Evolutionary conservation across 2,329 filamentous ascomycete species (phyloP), one percentile per base, ranked within the genome.

Genomic region (Neonectria coccinea): DNA sequence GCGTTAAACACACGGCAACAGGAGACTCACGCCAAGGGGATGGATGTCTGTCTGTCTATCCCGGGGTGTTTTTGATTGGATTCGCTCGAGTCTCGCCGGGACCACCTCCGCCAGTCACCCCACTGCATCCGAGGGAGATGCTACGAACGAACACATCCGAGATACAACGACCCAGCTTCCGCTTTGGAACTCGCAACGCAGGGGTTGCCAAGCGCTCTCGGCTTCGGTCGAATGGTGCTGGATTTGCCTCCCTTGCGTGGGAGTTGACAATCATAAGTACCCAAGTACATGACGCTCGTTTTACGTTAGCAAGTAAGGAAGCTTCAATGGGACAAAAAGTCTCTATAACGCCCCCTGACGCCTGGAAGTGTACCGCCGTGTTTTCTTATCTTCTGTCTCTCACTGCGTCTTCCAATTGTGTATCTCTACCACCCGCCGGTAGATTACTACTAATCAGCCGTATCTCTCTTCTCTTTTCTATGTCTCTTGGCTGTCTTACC

Each of bases 101-200:
- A 39, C 8, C 22, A 29, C 22, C 22, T 48, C 47, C 27, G n/a
- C 14, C 27, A 22, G 22, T 51, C 48, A 51, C 48, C 48, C 48
- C 48, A 51, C 25, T 20, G 5, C n/a, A 50, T 50, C 47, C 25
- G n/a, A 33, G 29, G 27, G 48, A 51, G 48, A 51, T 51, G 27
- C 48, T 12, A 22, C 39, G 39, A 18, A 22, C 39, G 39, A 18
- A 42, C 29, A 51, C 47, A 27, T 8, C 27, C 27, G 22, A 22
- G 47, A 51, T 33, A 33, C 47, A 51, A 29, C 29, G 3, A n/a
- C 29, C n/a, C 33, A 20, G 48, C 48, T 51, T 33, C 48, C 48
- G 16, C 11, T 36, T 51, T 20, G 16, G 36, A 16, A 31, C 16
- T 5, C 16, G 9, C 47, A 18, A 7, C 27, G 47, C 47, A 50